phyloP scores from a whole-genome alignment of 352 stramenopile species.

The Blastocystis sp. region DNA sequence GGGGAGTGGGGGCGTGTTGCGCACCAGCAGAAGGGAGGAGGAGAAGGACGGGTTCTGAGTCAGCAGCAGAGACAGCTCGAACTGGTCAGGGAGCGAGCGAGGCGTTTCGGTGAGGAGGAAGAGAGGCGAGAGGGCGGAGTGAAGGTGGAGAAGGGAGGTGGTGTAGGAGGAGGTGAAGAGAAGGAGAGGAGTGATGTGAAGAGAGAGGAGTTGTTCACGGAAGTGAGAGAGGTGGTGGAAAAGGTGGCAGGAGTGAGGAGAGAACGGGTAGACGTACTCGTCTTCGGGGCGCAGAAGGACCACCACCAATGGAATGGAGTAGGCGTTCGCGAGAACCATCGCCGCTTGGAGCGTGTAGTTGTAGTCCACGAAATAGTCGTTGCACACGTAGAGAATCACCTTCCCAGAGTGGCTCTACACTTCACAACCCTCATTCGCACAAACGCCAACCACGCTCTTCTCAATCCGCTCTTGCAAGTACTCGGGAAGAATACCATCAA shows the following conservation, averaged over 20 bases:
- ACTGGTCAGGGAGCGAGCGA: not conserved
- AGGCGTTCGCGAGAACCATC: not conserved
- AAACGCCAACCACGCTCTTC: not conserved
- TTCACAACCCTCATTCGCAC: not conserved
- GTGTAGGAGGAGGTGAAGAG: not conserved
- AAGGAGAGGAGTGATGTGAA: not conserved
- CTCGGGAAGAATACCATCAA: not conserved
- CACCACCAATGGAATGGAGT: not conserved
- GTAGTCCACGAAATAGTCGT: constrained; percentile 13
- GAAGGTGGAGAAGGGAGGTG: not conserved
- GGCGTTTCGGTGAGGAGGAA: not conserved
- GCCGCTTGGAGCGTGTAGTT: not conserved
- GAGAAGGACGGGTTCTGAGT: not conserved
- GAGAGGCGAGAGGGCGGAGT: not conserved
- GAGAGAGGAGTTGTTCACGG: too few species aligned
- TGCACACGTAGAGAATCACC: constrained; percentile 4
- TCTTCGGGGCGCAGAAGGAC: not conserved
- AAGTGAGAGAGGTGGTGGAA: not conserved
- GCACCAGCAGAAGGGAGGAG: not conserved
- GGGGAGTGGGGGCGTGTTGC: not conserved
- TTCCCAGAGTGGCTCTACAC: not conserved
- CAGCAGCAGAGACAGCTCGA: not conserved
- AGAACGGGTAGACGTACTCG: constrained; percentile 21
- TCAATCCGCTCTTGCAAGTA: not conserved
- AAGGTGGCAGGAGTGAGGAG: not conserved